Evolutionary conservation across 352 stramenopile species (phyloP).

Genomic region (Phytophthora cactorum): DNA sequence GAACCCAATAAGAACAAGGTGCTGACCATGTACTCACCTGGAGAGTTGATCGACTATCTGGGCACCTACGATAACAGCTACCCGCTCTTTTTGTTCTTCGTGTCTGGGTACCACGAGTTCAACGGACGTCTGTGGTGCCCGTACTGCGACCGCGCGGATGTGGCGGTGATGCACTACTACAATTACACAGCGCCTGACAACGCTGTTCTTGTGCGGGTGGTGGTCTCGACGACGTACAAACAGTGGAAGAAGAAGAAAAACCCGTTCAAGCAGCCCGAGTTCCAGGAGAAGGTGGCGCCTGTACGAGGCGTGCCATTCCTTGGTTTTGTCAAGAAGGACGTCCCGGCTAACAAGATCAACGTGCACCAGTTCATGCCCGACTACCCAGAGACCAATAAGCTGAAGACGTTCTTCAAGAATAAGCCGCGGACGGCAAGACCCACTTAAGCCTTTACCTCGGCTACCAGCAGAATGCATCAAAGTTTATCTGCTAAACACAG

Average conservation of each 20-base stretch:
- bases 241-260: slow-evolving; percentile 86
- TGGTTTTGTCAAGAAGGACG: slow-evolving; percentile 65
- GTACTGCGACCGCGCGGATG: slow-evolving; percentile 76
- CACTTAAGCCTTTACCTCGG: slow-evolving; percentile 11
- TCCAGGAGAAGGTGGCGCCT: slow-evolving; percentile 62
- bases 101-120: slow-evolving; percentile 74
- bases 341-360: slow-evolving; percentile 48
- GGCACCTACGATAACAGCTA: slow-evolving; percentile 71
- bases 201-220: slow-evolving; percentile 60
- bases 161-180: slow-evolving; percentile 82
- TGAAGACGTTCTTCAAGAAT: slow-evolving; percentile 58
- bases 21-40: slow-evolving; percentile 54
- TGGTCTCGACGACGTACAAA: slow-evolving; percentile 68
- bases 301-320: slow-evolving; percentile 71
- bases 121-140: slow-evolving; percentile 83
- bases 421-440: slow-evolving; percentile 35
- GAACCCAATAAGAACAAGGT: slow-evolving; percentile 66
- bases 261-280: slow-evolving; percentile 69
- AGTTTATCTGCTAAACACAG: too few relatives aligned
- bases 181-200: slow-evolving; percentile 71
- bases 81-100: slow-evolving; percentile 81
- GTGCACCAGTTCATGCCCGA: slow-evolving; percentile 69
- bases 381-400: slow-evolving; percentile 53
- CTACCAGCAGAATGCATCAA: too few relatives aligned
- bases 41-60: slow-evolving; percentile 61